Evolutionary conservation across 768 basidiomycete genomes (phyloP), one percentile per base, ranked within the genome.

Genomic region (Lepiota subincarnata): DNA sequence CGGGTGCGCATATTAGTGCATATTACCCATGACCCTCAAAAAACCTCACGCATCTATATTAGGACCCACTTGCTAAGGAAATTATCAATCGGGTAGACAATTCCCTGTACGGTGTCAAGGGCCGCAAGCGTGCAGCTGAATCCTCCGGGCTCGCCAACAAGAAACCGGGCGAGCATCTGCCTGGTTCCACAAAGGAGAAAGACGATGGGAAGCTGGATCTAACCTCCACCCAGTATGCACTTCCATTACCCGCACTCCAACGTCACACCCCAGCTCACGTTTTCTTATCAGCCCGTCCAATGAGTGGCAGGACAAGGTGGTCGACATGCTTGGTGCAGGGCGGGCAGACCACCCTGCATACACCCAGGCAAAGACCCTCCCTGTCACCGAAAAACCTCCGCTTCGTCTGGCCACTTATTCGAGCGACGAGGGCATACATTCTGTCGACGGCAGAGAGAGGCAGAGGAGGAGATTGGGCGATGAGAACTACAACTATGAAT

Each of bases 21-120:
- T 37, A 24, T 48, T 22, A 18, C 22, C 19, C 18, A 43, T 28
- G 24, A 48, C 44, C 31, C 19, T 57, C 52, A 48, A 37, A 46
- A 39, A 37, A 51, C 42, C 35, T 49, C 34, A 24, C 24, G 5
- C 19, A 47, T 36, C 45, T 39, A 59, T 36, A 53, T 16, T 62
- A 89, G 84, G 91, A 94, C 60, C 71, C 85, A 0, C 74, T 93
- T 2, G 90, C 92, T 1, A 79, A 77, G 51, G 89, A 92, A 60
- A 91, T 95, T 55, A 80, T 91, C 52, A 78, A 76, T 49, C 85
- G 89, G 24, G 89, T 93, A n/a, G 87, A 92, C 66, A 78, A 80
- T 59, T 86, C 87, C 10, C 77, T 86, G 0, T 92, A 92, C 64
- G 91, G 91, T 28, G 78, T 81, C 61, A 83, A 81, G 62, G 87